These are phyloP conservation scores for Ogataea hybrid DNA, from an alignment of 1,139 yeast genomes.

Conservation along the genomic window DNA sequence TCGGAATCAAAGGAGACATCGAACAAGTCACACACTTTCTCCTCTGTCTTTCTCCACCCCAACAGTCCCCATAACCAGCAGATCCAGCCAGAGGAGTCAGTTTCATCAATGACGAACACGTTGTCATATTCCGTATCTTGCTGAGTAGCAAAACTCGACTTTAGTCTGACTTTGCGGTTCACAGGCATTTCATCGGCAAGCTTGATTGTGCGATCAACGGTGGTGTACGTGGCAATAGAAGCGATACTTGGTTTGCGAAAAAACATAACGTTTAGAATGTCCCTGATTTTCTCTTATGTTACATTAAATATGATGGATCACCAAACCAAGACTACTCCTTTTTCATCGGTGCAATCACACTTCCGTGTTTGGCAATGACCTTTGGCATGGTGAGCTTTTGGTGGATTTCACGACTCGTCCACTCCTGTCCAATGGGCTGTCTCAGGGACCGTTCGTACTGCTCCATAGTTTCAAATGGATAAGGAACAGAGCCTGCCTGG, in stretches of 20 bases:
- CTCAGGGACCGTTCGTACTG: conserved; percentile 92
- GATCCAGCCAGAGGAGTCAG: no score
- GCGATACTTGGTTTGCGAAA: conserved; percentile 10
- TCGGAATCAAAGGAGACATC: conserved; percentile 8
- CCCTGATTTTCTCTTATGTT: background rate
- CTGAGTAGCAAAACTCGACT: no score
- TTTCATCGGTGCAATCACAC: conserved; percentile 85
- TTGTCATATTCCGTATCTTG: no score
- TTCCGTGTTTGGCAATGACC: conserved; percentile 82
- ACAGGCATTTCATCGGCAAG: no score
- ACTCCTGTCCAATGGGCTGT: conserved; percentile 97
- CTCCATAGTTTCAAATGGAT: conserved; percentile 88
- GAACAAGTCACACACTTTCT: background rate
- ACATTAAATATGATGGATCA: conserved; percentile 4
- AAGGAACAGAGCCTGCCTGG: conserved; percentile 85
- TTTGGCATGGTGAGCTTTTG: conserved; percentile 88
- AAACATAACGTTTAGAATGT: background rate
- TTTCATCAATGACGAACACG: no score
- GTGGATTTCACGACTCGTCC: conserved; percentile 88
- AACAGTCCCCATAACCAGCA: conserved; percentile 11
- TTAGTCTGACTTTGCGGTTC: no score
- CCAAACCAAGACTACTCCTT: conserved; percentile 41
- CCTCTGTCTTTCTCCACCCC: background rate
- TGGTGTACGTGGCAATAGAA: no score
- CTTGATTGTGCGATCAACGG: no score